These are phyloP conservation scores for Malassezia yamatoensis DNA, from an alignment of 1,284 basidiomycete genomes.

Conservation along the genomic window DNA sequence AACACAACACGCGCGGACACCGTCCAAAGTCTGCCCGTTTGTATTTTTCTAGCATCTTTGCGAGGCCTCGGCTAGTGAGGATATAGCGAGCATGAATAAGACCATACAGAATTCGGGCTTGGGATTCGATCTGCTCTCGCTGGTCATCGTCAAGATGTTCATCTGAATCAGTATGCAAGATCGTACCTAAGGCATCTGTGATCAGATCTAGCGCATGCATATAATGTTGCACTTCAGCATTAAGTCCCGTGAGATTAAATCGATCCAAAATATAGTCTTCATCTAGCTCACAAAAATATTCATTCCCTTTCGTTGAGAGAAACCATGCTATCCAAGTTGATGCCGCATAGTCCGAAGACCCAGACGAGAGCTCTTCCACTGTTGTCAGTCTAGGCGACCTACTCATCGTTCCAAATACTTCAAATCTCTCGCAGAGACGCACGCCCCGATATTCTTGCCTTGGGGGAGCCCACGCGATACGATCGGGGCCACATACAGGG, in stretches of 20 bases:
- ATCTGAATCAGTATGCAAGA: slow-evolving; percentile 14
- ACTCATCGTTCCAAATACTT: slow-evolving; percentile 1
- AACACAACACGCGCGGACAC: slow-evolving; percentile 45
- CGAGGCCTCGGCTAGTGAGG: slow-evolving; percentile 42
- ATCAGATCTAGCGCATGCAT: slow-evolving; percentile 87
- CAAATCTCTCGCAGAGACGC: neutral
- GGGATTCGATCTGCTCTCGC: slow-evolving; percentile 41
- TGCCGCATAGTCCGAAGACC: slow-evolving; percentile 78
- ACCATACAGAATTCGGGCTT: slow-evolving; percentile 44
- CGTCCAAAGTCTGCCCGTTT: slow-evolving; percentile 45
- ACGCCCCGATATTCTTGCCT: neutral
- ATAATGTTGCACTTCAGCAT: slow-evolving; percentile 92
- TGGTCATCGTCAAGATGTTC: slow-evolving; percentile 38
- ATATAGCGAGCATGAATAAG: slow-evolving; percentile 45
- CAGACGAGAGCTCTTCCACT: slow-evolving; percentile 75
- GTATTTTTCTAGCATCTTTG: slow-evolving; percentile 48
- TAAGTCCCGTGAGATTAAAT: slow-evolving; percentile 94
- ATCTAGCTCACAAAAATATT: slow-evolving; percentile 99
- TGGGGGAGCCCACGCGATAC: neutral
- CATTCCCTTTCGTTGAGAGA: slow-evolving; percentile 70
- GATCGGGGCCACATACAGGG: neutral
- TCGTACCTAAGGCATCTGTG: slow-evolving; percentile 52
- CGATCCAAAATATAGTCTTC: slow-evolving; percentile 97
- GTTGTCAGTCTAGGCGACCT: slow-evolving; percentile 3
- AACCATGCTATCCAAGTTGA: slow-evolving; percentile 89